Evolutionary conservation across 2,329 filamentous ascomycete genomes (phyloP).

Genomic region (Epichloe bromicola): DNA sequence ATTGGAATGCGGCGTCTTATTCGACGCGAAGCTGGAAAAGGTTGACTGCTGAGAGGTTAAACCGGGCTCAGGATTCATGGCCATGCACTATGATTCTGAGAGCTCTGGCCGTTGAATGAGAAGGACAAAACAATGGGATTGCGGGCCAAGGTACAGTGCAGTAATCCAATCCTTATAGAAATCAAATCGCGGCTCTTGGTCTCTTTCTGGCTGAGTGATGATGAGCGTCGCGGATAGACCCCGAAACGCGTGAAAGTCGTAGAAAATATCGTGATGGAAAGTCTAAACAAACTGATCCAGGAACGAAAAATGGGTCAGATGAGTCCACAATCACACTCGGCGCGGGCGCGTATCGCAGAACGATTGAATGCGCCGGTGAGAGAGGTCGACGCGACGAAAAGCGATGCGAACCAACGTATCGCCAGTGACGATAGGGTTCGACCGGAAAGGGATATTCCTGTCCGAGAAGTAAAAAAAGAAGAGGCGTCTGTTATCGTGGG

Average conservation of each 20-base stretch:
- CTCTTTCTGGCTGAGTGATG: not conserved
- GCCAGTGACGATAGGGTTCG: too few species aligned
- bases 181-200: not conserved
- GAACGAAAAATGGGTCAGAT: not conserved
- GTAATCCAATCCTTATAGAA: not conserved
- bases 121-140: too few species aligned
- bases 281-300: not conserved
- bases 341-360: not conserved
- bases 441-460: too few species aligned
- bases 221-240: not conserved
- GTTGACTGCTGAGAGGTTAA: conserved; percentile 10
- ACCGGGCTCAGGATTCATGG: conserved; percentile 17
- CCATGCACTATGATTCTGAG: conserved; percentile 9
- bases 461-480: not conserved
- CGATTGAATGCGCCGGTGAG: conserved; percentile 3
- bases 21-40: conserved; percentile 15
- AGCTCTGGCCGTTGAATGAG: not conserved
- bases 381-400: not conserved
- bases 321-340: not conserved
- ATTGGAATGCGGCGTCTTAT: conserved; percentile 14
- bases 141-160: too few species aligned
- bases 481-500: not conserved
- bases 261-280: too few species aligned
- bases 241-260: not conserved
- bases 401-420: not conserved